Conservation (phyloP, 106 monocot genomes). For the Phalaenopsis equestris region DNA sequence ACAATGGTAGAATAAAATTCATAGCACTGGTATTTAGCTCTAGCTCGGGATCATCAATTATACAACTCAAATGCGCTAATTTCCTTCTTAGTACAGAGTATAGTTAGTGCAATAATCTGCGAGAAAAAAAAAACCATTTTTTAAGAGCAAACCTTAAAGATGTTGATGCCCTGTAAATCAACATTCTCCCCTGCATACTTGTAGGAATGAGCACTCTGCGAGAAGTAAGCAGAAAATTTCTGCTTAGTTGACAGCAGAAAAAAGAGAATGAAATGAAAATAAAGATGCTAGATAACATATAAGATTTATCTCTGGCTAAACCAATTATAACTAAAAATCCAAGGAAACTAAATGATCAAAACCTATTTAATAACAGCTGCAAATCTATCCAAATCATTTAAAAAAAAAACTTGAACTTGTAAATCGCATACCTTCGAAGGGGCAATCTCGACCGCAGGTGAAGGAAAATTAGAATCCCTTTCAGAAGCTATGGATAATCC, state of each 20-base stretch:
- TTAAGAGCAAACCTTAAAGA: conserved; percentile 56
- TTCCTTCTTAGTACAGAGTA: not conserved
- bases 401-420: not conserved
- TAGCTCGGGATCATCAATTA: not conserved
- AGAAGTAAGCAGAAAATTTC: conserved; percentile 4
- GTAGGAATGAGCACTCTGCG: conserved; percentile 67
- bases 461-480: conserved; percentile 50
- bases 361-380: no score
- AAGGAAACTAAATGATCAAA: no score
- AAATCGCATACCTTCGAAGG: conserved; percentile 50
- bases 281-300: not conserved
- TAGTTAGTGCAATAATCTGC: not conserved
- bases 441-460: conserved; percentile 71
- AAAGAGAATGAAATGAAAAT: not conserved
- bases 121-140: not conserved
- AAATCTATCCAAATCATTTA: no score
- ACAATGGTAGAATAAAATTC: not conserved
- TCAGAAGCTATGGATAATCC: conserved; percentile 44
- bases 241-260: not conserved
- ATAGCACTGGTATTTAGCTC: not conserved
- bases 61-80: not conserved
- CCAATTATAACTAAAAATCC: no score
- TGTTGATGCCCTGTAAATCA: conserved; percentile 71
- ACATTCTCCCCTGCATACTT: conserved; percentile 90
- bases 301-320: no score